phyloP scores from a whole-genome alignment of 352 stramenopile genomes.

The Globisporangium sylvaticum region DNA sequence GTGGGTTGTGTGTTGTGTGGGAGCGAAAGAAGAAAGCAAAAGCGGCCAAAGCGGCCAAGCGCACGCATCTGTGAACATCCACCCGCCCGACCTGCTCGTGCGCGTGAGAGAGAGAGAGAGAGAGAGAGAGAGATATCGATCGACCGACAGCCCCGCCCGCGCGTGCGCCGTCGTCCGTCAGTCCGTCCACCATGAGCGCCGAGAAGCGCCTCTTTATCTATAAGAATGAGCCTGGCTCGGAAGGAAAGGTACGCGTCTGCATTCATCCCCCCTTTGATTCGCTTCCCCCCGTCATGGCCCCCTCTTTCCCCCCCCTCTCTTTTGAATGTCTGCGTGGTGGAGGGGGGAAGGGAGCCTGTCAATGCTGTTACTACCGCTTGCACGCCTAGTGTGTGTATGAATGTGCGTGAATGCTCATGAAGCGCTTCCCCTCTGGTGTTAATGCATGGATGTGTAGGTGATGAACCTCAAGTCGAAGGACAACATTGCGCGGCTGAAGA shows the following conservation, averaged over 20 bases:
- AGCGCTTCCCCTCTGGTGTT: background rate
- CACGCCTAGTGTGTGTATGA: background rate
- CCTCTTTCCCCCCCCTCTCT: background rate
- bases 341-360: background rate
- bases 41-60: background rate
- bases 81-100: background rate
- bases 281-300: background rate
- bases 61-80: background rate
- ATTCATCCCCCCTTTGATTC: background rate
- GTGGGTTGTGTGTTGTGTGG: background rate
- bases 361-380: background rate
- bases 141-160: background rate
- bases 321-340: background rate
- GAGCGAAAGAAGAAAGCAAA: background rate
- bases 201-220: slow-evolving; percentile 87
- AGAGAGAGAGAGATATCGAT: background rate
- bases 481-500: slow-evolving; percentile 72
- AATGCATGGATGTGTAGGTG: slow-evolving; percentile 33
- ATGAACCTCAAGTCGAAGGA: slow-evolving; percentile 79
- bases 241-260: slow-evolving; percentile 55
- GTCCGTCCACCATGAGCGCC: slow-evolving; percentile 36
- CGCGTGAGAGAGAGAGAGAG: background rate
- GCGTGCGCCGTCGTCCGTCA: background rate
- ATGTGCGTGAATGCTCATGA: background rate
- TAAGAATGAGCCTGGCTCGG: slow-evolving; percentile 79